Percentiles rank a stretch among this genome's conserved stretches.
phyloP scores from a whole-genome alignment of 768 basidiomycete species.

The Termitomyces sp. region DNA sequence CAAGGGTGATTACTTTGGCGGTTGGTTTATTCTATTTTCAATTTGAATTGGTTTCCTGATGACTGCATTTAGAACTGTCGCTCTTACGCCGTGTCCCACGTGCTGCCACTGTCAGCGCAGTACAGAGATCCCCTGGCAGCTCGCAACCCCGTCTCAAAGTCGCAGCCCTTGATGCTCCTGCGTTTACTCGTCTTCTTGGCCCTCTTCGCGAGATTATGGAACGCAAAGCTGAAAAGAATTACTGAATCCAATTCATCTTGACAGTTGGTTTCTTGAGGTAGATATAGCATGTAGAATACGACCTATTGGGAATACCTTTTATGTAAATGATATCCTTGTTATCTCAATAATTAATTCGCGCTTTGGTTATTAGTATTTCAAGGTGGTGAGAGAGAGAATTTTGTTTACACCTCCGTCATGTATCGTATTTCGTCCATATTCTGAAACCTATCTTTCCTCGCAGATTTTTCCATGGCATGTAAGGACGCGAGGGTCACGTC shows the following conservation, averaged over 20 bases:
- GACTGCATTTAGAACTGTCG: conserved; percentile 65
- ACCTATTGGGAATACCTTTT: conserved; percentile 11
- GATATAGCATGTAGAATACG: conserved; percentile 1
- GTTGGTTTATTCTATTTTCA: conserved; percentile 35
- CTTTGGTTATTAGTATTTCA: not conserved
- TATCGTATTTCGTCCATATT: too few relatives aligned
- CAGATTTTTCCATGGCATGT: too few relatives aligned
- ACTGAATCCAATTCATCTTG: conserved; percentile 19
- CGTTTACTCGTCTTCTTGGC: conserved; percentile 91
- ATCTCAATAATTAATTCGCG: not conserved
- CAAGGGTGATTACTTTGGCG: conserved; percentile 98
- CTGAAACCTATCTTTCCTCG: too few relatives aligned
- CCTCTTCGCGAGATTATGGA: conserved; percentile 93
- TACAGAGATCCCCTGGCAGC: conserved; percentile 38
- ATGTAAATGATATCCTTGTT: conserved; percentile 7
- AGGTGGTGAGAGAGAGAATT: too few relatives aligned
- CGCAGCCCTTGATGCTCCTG: conserved; percentile 86
- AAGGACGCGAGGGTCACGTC: too few relatives aligned
- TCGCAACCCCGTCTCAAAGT: conserved; percentile 73
- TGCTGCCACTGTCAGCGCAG: conserved; percentile 93
- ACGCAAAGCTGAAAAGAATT: conserved; percentile 75
- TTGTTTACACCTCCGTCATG: too few relatives aligned
- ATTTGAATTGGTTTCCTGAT: not conserved
- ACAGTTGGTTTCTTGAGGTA: conserved; percentile 19
- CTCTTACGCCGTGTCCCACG: conserved; percentile 84